Evolutionary conservation across 164 flowering plant species (phyloP), one percentile per base, ranked within the genome.

Genomic region (Chimonanthus praecox): DNA sequence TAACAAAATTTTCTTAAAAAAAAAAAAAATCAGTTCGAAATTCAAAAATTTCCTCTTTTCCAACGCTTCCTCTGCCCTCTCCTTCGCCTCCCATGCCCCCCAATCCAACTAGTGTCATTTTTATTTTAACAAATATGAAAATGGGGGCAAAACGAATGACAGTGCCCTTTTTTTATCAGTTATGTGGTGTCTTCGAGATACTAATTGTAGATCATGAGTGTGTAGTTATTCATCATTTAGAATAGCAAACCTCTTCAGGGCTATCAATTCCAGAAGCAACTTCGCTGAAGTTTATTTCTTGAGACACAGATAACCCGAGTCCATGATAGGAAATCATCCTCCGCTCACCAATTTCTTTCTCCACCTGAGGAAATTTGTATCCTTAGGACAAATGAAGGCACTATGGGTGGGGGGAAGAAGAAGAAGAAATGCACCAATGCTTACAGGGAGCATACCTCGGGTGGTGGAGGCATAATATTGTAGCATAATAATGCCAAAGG

Each of bases 401-500:
- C 10, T 21, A 2, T 50, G 58, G 33, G 2, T 1, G 33, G 33
- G 33, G 21, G 21, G 21, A 20, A 20, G 21, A 33, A 33, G 33
- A 33, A 33, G 33, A 33, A 33, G 5, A 50, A 50, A 50, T 50
- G 58, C 7, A 50, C 9, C 18, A 33, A 10, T 21, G 9, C 47
- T 64, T 44, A 21, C 33, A 33, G 20, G 13, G 7, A 51, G 71
- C 64, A 70, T 72, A 91, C 99, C 94, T 89, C 81, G 1, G 79
- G 74, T 68, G 99, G 99, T 66, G 99, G 99, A 71, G 99, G 98
- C 99, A 95, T 95, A 76, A 95, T 83, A 75, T 93, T 93, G 78
- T 93, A 68, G 78, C 98, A 89, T 70, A 90, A 65, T 65, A 95
- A 61, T 45, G 96, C 83, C 75, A 95, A 75, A 4, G 99, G 99